Evolutionary conservation across 495 filamentous ascomycete species (phyloP), one percentile per base, ranked within the genome.

Genomic region (Xylaria curta): DNA sequence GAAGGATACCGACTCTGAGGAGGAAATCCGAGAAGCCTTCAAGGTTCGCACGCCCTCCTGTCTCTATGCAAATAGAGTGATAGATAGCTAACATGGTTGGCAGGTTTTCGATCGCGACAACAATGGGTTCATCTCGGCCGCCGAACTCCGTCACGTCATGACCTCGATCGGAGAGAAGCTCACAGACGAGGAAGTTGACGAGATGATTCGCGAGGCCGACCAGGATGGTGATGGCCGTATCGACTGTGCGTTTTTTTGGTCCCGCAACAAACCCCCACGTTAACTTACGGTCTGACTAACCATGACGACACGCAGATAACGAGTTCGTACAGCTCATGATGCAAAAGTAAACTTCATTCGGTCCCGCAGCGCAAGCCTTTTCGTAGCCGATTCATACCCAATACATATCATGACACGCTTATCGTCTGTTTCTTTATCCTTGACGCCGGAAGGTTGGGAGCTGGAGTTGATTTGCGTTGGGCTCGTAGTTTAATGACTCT

Each of bases 271-370:
- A 47, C 42, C 40, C 62, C 13, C 4, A 5, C 33, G 36, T 13
- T 36, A 10, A 36, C 51, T 38, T 68, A n/a, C 6, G 47, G 7
- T 2, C 46, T 67, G 61, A 63, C 85, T 89, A 76, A 89, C 77
- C 10, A 1, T 46, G 15, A 24, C 67, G 19, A 21, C 28, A 24
- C 44, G 49, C 80, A 99, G 96, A 99, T 86, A 98, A 99, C 88
- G 96, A 99, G 86, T 99, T 99, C 82, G 96, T 99, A 76, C 96
- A 99, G 87, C 91, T 99, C 80, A 99, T 99, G 96, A 98, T 99
- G 95, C 96, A 99, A 90, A 99, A 99, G 88, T 98, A 93, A 88
- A 75, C 40, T 54, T 63, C 33, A 62, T 71, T 69, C 64, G 72
- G 73, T 69, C 17, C 63, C 17, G 68, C 58, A 66, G 66, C 66